Conservation (phyloP, 169 alveolate genomes). For the Blepharisma undulans region DNA sequence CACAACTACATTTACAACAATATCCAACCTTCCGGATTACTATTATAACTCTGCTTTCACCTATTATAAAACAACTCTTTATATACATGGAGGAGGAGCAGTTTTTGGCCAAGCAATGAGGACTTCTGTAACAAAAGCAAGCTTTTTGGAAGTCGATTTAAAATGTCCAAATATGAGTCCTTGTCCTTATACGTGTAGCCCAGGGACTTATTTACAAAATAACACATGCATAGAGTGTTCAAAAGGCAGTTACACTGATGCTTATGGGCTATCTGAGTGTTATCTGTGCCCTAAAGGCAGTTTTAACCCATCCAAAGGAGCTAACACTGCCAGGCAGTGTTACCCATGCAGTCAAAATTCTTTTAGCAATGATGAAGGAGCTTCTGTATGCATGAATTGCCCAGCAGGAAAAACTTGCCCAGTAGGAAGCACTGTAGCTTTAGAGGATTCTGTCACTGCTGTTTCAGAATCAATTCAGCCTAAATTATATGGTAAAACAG, state of each 20-base stretch:
- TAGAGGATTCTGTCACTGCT: neutral
- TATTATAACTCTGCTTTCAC: slow-evolving; percentile 7
- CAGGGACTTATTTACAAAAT: neutral
- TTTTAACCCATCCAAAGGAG: neutral
- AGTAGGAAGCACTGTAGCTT: neutral
- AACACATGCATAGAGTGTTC: neutral
- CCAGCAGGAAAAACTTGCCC: neutral
- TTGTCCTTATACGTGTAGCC: neutral
- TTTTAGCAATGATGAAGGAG: neutral
- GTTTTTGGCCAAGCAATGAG: neutral
- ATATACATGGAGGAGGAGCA: slow-evolving; percentile 12
- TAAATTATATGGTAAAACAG: neutral
- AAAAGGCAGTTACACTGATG: slow-evolving; percentile 1
- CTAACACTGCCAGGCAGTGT: slow-evolving; percentile 19
- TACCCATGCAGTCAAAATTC: neutral
- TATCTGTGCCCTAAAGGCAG: neutral
- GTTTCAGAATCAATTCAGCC: neutral
- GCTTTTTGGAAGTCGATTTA: neutral
- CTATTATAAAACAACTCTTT: neutral
- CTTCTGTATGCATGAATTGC: neutral
- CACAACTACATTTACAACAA: neutral
- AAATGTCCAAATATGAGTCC: neutral
- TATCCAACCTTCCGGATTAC: neutral
- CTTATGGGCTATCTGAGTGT: neutral
- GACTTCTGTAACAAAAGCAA: neutral